phyloP scores from a whole-genome alignment of 257 asterid species.

The Plantago major region DNA sequence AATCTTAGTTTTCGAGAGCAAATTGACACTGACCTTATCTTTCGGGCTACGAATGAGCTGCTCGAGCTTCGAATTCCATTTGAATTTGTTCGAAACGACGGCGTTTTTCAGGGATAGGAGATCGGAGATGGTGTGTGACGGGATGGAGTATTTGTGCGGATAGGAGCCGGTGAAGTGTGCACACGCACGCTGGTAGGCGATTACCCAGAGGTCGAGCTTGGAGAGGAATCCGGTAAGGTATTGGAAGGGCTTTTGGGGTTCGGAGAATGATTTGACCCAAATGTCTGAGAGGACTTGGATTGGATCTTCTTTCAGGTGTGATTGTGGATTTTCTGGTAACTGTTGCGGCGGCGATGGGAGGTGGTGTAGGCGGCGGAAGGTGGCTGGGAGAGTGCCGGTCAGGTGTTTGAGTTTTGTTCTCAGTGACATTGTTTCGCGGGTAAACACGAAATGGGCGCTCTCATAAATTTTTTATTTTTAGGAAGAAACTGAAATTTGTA shows the following conservation, averaged over 20 bases:
- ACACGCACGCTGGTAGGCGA: conserved; percentile 90
- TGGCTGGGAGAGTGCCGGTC: conserved; percentile 26
- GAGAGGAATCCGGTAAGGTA: conserved; percentile 87
- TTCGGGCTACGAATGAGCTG: conserved; percentile 62
- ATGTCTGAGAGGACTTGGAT: conserved; percentile 63
- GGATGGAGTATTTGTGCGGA: conserved; percentile 72
- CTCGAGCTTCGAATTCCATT: conserved; percentile 56
- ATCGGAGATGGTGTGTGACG: conserved; percentile 43
- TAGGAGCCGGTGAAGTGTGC: conserved; percentile 84
- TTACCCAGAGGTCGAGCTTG: conserved; percentile 85
- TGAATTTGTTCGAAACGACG: conserved; percentile 51
- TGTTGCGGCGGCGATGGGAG: conserved; percentile 20
- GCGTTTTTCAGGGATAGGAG: conserved; percentile 65
- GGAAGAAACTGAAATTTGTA: no score
- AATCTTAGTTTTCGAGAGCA: conserved; percentile 54
- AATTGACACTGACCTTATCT: conserved; percentile 38
- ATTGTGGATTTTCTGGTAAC: conserved; percentile 42
- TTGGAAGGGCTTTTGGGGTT: conserved; percentile 54
- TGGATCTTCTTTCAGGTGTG: conserved; percentile 76
- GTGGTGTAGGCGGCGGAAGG: conserved; percentile 29
- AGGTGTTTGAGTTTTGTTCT: conserved; percentile 67
- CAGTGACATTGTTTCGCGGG: conserved; percentile 45
- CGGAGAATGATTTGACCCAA: conserved; percentile 83
- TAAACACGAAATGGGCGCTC: no score
- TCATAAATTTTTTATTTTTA: no score